Conservation (phyloP, 192 early-diverging fungal genomes). For the Spizellomyces sp. region DNA sequence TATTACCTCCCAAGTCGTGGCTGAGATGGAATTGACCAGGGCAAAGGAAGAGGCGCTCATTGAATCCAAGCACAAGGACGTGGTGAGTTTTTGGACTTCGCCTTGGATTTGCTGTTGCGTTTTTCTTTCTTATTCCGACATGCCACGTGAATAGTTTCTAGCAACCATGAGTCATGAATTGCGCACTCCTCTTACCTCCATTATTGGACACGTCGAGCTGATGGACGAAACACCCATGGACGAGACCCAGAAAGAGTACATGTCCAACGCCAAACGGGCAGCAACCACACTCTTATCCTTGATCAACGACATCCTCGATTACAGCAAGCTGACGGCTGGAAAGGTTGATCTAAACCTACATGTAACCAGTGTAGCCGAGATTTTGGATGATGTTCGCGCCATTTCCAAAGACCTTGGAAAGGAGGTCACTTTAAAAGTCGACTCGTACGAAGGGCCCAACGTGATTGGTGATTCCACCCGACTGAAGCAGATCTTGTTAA, state of each 20-base stretch:
- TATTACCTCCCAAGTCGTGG: slow-evolving; percentile 6
- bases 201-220: slow-evolving; percentile 31
- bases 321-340: slow-evolving; percentile 28
- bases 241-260: slow-evolving; percentile 27
- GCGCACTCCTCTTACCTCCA: slow-evolving; percentile 35
- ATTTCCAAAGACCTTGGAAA: slow-evolving; percentile 10
- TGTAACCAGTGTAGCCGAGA: slow-evolving; percentile 5
- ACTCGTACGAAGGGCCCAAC: slow-evolving; percentile 5
- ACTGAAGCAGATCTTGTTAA: slow-evolving; percentile 26
- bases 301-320: slow-evolving; percentile 39
- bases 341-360: slow-evolving; percentile 25
- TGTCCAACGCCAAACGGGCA: slow-evolving; percentile 3
- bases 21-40: slow-evolving; percentile 3
- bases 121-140: too few species aligned
- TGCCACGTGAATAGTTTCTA: neutral
- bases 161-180: slow-evolving; percentile 21
- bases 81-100: neutral
- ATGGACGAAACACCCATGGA: slow-evolving; percentile 27
- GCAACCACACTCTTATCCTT: slow-evolving; percentile 24
- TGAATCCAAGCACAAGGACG: slow-evolving; percentile 19
- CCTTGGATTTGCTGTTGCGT: neutral
- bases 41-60: slow-evolving; percentile 24
- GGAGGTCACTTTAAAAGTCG: slow-evolving; percentile 6
- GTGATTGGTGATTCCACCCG: slow-evolving; percentile 18
- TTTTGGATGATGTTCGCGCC: slow-evolving; percentile 17